These are phyloP conservation scores for Tilletiopsis washingtonensis DNA, from an alignment of 1,284 basidiomycete species.

Conservation along the genomic window DNA sequence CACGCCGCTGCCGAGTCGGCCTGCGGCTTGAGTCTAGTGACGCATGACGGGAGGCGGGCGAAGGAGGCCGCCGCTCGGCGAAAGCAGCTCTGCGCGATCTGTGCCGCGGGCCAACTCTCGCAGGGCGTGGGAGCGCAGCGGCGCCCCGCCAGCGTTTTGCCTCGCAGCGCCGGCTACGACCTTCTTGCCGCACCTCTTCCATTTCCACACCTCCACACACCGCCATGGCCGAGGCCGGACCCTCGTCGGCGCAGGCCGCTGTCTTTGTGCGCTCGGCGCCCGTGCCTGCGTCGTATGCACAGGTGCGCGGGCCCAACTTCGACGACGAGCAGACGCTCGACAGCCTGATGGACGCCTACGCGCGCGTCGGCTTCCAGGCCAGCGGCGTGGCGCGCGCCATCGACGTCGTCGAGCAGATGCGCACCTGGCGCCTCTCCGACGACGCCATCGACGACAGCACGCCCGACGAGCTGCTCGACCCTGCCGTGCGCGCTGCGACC, in stretches of 20 bases:
- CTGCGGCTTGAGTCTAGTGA: too few relatives aligned
- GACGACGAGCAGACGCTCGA: slow-evolving; percentile 63
- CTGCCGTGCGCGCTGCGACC: slow-evolving; percentile 60
- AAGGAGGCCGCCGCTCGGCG: too few relatives aligned
- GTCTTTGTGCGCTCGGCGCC: slow-evolving; percentile 17
- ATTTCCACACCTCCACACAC: too few relatives aligned
- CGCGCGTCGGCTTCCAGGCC: slow-evolving; percentile 91
- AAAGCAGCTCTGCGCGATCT: too few relatives aligned
- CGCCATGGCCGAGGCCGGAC: too few relatives aligned
- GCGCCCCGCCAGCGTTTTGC: too few relatives aligned
- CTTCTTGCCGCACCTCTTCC: too few relatives aligned
- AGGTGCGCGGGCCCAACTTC: slow-evolving; percentile 82
- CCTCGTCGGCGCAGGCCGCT: neutral
- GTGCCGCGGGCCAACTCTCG: too few relatives aligned
- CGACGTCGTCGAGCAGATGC: slow-evolving; percentile 79
- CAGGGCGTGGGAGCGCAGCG: too few relatives aligned
- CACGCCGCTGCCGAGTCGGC: too few relatives aligned
- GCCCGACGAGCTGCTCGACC: slow-evolving; percentile 45
- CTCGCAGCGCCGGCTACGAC: too few relatives aligned
- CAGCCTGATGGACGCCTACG: slow-evolving; percentile 66
- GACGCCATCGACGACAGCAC: slow-evolving; percentile 19
- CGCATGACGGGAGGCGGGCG: too few relatives aligned
- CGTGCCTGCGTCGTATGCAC: slow-evolving; percentile 21
- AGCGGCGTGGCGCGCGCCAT: slow-evolving; percentile 81
- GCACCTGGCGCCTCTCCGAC: slow-evolving; percentile 28